Percentiles rank a stretch among this genome's conserved stretches.
phyloP scores from a whole-genome alignment of 139 green algal genomes.

The Micromonas pusilla region DNA sequence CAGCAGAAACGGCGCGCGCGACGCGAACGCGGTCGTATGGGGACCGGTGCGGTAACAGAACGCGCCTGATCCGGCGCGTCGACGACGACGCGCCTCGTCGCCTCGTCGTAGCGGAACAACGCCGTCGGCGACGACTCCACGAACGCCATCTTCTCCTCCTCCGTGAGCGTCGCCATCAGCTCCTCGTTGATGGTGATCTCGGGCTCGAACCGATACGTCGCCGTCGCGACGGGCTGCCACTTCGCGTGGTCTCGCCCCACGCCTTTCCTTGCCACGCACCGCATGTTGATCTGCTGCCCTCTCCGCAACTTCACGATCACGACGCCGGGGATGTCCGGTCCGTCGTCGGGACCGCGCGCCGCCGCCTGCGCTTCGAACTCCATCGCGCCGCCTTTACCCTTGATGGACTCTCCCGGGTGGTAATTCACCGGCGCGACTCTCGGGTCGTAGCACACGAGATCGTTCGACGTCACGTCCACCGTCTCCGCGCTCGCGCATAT shows the following conservation, averaged over 20 bases:
- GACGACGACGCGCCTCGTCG: neutral
- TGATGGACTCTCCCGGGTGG: too few relatives aligned
- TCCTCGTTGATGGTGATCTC: slow-evolving; percentile 76
- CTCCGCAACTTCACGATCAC: slow-evolving; percentile 85
- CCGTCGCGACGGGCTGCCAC: slow-evolving; percentile 89
- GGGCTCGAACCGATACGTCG: slow-evolving; percentile 63
- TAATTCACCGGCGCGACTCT: slow-evolving; percentile 12
- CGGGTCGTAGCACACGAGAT: neutral
- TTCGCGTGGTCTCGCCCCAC: slow-evolving; percentile 98
- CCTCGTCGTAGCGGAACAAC: slow-evolving; percentile 4
- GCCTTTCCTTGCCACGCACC: slow-evolving; percentile 45
- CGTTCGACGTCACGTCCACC: slow-evolving; percentile 30
- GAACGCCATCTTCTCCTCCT: slow-evolving; percentile 43
- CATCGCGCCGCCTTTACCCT: too few relatives aligned
- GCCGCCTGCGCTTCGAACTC: neutral
- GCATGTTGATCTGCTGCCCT: slow-evolving; percentile 78
- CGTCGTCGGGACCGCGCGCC: neutral
- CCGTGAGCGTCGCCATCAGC: slow-evolving; percentile 60
- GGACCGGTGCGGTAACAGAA: slow-evolving; percentile 48
- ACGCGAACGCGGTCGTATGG: too few relatives aligned
- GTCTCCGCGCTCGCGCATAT: slow-evolving; percentile 22
- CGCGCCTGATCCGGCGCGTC: neutral
- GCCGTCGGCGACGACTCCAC: neutral
- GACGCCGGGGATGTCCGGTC: slow-evolving; percentile 35
- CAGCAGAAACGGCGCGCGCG: too few relatives aligned